Evolutionary conservation across 306 rosid species (phyloP).

Genomic region (Acacia crassicarpa): DNA sequence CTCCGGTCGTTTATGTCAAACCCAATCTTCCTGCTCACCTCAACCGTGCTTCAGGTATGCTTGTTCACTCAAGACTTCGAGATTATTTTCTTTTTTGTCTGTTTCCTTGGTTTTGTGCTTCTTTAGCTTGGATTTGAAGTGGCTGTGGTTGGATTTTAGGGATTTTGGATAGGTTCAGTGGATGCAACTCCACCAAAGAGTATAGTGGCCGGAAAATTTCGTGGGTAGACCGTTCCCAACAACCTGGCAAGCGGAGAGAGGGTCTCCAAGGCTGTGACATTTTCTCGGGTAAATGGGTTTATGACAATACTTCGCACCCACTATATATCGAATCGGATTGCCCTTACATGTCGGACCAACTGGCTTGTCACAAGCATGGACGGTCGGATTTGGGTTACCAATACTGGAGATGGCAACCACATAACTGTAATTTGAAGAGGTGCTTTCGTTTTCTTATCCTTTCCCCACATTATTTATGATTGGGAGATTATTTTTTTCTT

Average conservation of each 20-base stretch:
- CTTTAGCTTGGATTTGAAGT: conserved; percentile 25
- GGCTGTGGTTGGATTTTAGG: conserved; percentile 46
- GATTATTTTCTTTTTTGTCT: not conserved
- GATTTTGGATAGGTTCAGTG: conserved; percentile 82
- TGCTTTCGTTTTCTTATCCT: conserved; percentile 27
- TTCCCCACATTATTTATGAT: not conserved
- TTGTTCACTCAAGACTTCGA: conserved; percentile 1
- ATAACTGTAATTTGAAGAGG: conserved; percentile 90
- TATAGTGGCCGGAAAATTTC: conserved; percentile 78
- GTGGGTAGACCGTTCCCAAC: conserved; percentile 36
- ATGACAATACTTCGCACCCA: conserved; percentile 75
- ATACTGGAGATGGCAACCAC: conserved; percentile 95
- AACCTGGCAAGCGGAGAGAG: conserved; percentile 38
- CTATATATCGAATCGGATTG: conserved; percentile 69
- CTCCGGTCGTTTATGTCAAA: conserved; percentile 58
- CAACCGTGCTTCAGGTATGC: conserved; percentile 51
- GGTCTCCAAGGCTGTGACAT: conserved; percentile 66
- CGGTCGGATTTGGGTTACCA: conserved; percentile 84
- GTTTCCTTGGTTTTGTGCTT: conserved; percentile 28
- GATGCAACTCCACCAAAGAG: conserved; percentile 74
- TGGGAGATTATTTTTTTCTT: not conserved
- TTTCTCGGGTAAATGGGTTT: conserved; percentile 89
- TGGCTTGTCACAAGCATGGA: conserved; percentile 96
- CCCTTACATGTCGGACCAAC: conserved; percentile 98
- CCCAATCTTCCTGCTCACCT: conserved; percentile 56